Conservation (phyloP, 768 basidiomycete species). For the Podaxis sp. region DNA sequence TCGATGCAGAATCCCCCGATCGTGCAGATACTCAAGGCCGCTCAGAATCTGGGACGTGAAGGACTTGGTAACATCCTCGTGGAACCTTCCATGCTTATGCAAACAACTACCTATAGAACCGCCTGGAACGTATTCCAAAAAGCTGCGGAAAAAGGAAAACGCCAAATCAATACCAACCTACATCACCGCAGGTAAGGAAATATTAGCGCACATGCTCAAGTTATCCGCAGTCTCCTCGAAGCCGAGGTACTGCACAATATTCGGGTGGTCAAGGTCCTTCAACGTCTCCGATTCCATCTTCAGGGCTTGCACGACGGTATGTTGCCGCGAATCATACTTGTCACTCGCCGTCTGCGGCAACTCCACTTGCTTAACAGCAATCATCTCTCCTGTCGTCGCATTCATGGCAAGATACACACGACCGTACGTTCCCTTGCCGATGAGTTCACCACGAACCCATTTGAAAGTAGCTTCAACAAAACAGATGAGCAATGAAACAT, state of each 20-base stretch:
- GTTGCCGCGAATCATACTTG: conserved; percentile 81
- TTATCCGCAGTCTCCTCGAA: conserved; percentile 86
- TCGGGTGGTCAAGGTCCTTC: conserved; percentile 93
- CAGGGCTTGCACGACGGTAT: conserved; percentile 83
- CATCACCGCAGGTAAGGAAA: not conserved
- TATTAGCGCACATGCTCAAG: conserved; percentile 76
- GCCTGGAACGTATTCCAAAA: conserved; percentile 98
- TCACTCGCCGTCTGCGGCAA: conserved; percentile 89
- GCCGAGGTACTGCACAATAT: conserved; percentile 97
- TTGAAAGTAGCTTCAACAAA: conserved; percentile 75
- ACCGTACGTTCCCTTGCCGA: conserved; percentile 96
- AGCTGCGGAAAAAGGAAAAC: conserved; percentile 43
- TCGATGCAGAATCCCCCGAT: conserved; percentile 87
- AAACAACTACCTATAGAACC: conserved; percentile 91
- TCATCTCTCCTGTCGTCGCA: conserved; percentile 96
- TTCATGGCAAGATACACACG: conserved; percentile 95
- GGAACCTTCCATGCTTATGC: conserved; percentile 88
- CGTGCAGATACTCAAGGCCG: conserved; percentile 91
- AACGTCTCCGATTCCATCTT: conserved; percentile 95
- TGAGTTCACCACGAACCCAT: conserved; percentile 97
- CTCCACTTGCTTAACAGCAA: conserved; percentile 99
- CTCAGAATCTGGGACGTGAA: conserved; percentile 90
- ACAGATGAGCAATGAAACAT: not conserved
- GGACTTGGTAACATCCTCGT: conserved; percentile 86
- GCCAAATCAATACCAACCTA: not conserved